phyloP scores from a whole-genome alignment of 352 stramenopile genomes.

The Pythium dissimile region DNA sequence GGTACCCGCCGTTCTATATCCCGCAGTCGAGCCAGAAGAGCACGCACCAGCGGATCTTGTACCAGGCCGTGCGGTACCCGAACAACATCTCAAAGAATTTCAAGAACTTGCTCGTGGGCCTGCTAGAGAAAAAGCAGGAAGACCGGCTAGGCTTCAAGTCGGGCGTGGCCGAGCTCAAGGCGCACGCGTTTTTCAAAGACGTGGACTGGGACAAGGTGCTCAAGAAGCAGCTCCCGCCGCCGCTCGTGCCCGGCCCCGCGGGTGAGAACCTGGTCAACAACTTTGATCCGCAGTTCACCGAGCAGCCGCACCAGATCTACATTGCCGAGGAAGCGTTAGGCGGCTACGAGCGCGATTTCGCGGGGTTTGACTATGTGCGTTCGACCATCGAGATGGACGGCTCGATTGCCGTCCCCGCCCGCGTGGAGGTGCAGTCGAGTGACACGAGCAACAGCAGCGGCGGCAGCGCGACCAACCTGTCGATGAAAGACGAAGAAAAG shows the following conservation, averaged over 20 bases:
- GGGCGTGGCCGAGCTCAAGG: constrained; percentile 62
- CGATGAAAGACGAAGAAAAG: constrained; percentile 45
- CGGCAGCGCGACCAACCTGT: constrained; percentile 20
- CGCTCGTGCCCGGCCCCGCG: constrained; percentile 56
- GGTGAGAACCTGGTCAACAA: constrained; percentile 78
- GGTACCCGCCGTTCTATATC: constrained; percentile 91
- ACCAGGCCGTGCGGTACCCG: constrained; percentile 82
- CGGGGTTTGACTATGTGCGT: constrained; percentile 80
- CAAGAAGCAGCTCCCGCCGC: constrained; percentile 53
- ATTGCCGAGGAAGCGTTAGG: constrained; percentile 59
- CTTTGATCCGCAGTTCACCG: constrained; percentile 85
- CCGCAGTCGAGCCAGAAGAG: constrained; percentile 86
- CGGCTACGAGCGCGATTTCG: constrained; percentile 77
- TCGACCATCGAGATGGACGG: constrained; percentile 14
- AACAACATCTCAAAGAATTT: constrained; percentile 79
- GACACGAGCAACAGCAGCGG: constrained; percentile 28
- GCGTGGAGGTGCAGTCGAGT: constrained; percentile 24
- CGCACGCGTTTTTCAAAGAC: constrained; percentile 73
- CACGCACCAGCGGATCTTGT: constrained; percentile 90
- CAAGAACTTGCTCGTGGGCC: constrained; percentile 56
- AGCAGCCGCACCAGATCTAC: constrained; percentile 80
- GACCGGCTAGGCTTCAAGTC: constrained; percentile 62
- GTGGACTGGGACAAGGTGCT: constrained; percentile 77
- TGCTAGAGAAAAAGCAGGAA: constrained; percentile 83
- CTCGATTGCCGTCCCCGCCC: constrained; percentile 7